phyloP scores from a whole-genome alignment of 345 rosid genomes.

The Angophora floribunda region DNA sequence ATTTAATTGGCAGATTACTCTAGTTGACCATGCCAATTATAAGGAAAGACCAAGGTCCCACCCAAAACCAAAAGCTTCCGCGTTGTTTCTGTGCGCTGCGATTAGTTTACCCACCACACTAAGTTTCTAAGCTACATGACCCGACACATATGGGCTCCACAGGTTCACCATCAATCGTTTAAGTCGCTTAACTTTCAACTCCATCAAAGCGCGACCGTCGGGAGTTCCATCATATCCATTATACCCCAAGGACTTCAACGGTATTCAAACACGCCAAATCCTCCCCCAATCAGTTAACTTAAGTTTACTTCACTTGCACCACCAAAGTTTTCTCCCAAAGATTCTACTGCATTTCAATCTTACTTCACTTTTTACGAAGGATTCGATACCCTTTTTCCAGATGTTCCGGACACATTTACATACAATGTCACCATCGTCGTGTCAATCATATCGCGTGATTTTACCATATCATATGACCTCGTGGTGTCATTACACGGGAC shows the following conservation, averaged over 20 bases:
- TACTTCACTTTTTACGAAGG: background rate
- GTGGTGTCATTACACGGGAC: background rate
- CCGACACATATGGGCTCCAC: no score
- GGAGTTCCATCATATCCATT: background rate
- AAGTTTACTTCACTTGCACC: background rate
- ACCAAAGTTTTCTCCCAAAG: background rate
- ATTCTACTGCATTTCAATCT: background rate
- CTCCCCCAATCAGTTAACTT: background rate
- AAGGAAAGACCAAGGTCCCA: background rate
- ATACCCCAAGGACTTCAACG: background rate
- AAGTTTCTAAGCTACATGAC: no score
- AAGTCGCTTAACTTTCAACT: background rate
- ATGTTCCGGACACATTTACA: background rate
- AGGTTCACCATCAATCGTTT: background rate
- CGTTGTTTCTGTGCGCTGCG: background rate
- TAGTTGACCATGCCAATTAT: background rate
- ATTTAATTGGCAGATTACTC: background rate
- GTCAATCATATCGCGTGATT: background rate
- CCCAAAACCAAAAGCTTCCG: background rate
- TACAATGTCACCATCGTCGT: background rate
- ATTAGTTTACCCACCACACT: rapidly evolving
- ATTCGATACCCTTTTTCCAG: rapidly evolving
- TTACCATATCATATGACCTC: background rate
- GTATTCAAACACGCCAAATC: background rate
- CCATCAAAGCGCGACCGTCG: background rate